Conservation (phyloP, 225 moss, liverwort and hornwort species). For the Marchantia polymorpha region DNA sequence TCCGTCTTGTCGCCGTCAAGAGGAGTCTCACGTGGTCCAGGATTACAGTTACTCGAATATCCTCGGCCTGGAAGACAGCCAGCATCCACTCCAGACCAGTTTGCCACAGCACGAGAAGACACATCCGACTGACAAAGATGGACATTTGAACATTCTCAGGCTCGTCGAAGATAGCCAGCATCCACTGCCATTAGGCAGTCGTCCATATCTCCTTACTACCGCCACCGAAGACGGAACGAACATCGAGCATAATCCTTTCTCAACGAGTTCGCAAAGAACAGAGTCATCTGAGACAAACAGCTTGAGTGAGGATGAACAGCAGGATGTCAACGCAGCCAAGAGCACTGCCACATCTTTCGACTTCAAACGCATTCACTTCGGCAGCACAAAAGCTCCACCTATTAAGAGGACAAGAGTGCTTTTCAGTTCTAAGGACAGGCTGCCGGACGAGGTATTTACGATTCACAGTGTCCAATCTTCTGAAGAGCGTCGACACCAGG, state of each 20-base stretch:
- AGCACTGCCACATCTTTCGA: neutral
- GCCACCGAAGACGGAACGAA: neutral
- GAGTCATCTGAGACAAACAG: neutral
- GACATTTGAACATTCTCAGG: neutral
- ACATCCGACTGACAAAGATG: neutral
- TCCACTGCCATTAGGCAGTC: neutral
- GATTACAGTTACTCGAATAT: neutral
- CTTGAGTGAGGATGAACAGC: neutral
- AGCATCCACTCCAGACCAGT: neutral
- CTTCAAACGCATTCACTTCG: neutral
- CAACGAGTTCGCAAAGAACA: neutral
- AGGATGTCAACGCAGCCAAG: neutral
- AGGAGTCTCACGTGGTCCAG: neutral
- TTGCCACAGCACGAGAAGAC: neutral
- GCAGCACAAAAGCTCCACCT: neutral
- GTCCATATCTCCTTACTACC: neutral
- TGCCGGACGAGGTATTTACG: neutral
- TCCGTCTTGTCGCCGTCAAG: neutral
- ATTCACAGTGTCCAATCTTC: neutral
- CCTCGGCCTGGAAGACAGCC: conserved; percentile 14
- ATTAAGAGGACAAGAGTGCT: conserved; percentile 14
- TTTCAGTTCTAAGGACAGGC: neutral
- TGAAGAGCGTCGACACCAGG: neutral
- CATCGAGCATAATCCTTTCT: neutral
- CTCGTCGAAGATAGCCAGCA: conserved; percentile 20